Evolutionary conservation across 1,139 yeast species (phyloP), one percentile per base, ranked within the genome.

Genomic region (Suhomyces choctaworum): DNA sequence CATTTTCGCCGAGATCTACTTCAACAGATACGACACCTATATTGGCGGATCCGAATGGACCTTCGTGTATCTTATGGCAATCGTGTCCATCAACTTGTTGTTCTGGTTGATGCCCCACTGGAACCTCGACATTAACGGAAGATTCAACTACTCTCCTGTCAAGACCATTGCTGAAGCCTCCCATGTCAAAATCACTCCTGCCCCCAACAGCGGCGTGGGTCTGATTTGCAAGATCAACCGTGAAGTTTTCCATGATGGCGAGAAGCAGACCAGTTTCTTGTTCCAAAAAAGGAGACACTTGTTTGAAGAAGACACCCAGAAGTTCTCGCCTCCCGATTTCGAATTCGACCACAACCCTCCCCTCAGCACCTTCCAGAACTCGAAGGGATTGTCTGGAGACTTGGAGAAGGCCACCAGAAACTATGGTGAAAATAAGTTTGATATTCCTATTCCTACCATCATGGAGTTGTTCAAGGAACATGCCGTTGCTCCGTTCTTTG

Each of bases 401-500:
- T 60, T 85, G 48, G 75, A 75, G 16, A 75, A 73, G 37, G 54
- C 70, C 26, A 62, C 58, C 34, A 76, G 90, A 53, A 66, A 76
- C 41, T 92, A 85, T 54, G 99, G 98, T 34, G 71, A 72, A 46
- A 92, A 92, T 65, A 76, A 76, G 50, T 92, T 92, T 56, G 98
- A 92, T 56, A 92, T 92, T 47, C 98, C 98, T 23, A 77, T 94
- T 36, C 99, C 98, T 31, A 80, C 96, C 1, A 90, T 92, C 54
- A 48, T 76, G 44, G 98, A 92, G 60, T 73, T 92, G 54, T 92
- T 92, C 70, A 84, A 88, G 58, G 98, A 92, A 62, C 98, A 92
- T 60, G 98, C 97, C 5, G 95, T 94, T 30, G 97, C 98, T 9
- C 99, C 99, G 8, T 87, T 94, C 61, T 92, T 92, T 53, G 96